A percentile compares a stretch with the other conserved stretches of the same genome.
phyloP scores from a whole-genome alignment of 164 flowering plant genomes.

The Tetracentron sinense region DNA sequence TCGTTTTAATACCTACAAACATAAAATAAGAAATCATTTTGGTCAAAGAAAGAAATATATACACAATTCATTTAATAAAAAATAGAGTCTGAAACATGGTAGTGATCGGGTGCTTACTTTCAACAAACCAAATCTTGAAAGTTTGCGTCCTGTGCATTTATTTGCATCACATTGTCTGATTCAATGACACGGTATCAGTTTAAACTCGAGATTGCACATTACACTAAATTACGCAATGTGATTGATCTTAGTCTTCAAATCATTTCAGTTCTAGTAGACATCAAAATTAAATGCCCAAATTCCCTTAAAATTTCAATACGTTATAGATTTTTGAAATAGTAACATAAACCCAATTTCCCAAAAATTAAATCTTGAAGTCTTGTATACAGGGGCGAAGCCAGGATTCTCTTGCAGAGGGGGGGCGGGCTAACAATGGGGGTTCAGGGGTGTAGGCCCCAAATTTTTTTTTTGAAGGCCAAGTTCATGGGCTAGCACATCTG shows the following conservation, averaged over 20 bases:
- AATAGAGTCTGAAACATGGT: neutral
- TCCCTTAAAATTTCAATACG: too few species aligned
- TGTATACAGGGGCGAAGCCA: too few species aligned
- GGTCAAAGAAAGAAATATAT: neutral
- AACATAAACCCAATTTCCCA: too few species aligned
- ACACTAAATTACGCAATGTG: neutral
- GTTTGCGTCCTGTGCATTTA: constrained; percentile 99
- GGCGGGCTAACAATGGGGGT: too few species aligned
- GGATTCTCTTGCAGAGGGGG: too few species aligned
- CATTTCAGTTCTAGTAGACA: neutral
- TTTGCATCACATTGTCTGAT: constrained; percentile 96
- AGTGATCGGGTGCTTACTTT: constrained; percentile 60
- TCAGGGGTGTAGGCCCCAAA: too few species aligned
- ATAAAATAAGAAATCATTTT: too few species aligned
- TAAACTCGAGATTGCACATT: constrained; percentile 3
- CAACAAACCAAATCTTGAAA: constrained; percentile 78
- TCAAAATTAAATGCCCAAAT: neutral
- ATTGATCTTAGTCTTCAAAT: neutral
- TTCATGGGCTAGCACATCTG: too few species aligned
- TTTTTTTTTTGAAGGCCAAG: too few species aligned
- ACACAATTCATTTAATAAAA: neutral
- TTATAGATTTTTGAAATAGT: too few species aligned
- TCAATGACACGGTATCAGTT: constrained; percentile 12
- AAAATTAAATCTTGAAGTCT: too few species aligned
- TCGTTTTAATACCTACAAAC: too few species aligned